Evolutionary conservation across 2,329 filamentous ascomycete species (phyloP).

Genomic region (Sporothrix protearum): DNA sequence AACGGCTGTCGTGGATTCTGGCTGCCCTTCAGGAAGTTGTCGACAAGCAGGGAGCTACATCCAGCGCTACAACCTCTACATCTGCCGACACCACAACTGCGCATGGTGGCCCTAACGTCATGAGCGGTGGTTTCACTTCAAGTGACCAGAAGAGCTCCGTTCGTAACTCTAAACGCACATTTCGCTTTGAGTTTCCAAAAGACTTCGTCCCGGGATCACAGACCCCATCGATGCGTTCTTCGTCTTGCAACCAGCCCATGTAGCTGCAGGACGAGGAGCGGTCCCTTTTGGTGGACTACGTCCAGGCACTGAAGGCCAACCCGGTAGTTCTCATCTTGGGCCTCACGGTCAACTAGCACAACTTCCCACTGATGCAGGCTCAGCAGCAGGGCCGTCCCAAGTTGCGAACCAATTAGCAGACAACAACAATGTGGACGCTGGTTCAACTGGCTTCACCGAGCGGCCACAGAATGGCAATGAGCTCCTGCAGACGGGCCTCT

Average conservation of each 20-base stretch:
- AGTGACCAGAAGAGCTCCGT: slow-evolving; percentile 17
- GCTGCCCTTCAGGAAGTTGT: slow-evolving; percentile 46
- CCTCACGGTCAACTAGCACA: not conserved
- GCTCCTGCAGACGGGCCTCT: not conserved
- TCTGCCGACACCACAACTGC: not conserved
- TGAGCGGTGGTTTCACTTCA: slow-evolving; percentile 6
- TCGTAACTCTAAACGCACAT: slow-evolving; percentile 19
- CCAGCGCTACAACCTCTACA: not conserved
- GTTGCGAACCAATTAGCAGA: not conserved
- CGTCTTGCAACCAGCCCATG: slow-evolving; percentile 9
- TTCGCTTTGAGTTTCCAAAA: slow-evolving; percentile 27
- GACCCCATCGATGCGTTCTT: slow-evolving; percentile 33
- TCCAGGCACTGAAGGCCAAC: not conserved
- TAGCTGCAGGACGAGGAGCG: not conserved
- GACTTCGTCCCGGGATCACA: not conserved
- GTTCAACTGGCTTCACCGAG: not conserved
- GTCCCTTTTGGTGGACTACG: not conserved
- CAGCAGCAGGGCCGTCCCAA: not conserved
- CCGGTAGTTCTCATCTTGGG: not conserved
- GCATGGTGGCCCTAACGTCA: not conserved
- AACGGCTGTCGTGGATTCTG: slow-evolving; percentile 49
- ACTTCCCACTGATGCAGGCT: not conserved
- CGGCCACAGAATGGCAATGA: not conserved
- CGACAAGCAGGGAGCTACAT: slow-evolving; percentile 28
- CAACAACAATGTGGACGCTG: not conserved